phyloP scores from a whole-genome alignment of 371 early-diverging fungal species.

The Lichtheimia ramosa region DNA sequence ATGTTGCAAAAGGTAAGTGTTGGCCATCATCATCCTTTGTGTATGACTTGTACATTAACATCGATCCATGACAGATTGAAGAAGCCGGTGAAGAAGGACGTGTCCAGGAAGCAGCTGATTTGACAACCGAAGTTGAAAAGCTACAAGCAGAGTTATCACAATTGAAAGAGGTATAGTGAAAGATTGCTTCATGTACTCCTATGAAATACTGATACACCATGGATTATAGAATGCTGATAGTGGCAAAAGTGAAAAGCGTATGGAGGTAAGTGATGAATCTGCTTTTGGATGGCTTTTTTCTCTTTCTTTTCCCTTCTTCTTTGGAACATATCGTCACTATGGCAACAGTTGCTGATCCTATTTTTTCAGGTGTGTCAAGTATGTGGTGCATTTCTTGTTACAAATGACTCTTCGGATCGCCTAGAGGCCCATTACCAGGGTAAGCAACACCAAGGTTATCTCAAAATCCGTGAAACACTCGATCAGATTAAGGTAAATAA shows the following conservation, averaged over 20 bases:
- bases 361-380: constrained; percentile 85
- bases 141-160: constrained; percentile 64
- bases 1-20: constrained; percentile 57
- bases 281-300: not conserved
- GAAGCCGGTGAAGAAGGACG: constrained; percentile 80
- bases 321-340: too few species aligned
- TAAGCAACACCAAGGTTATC: constrained; percentile 88
- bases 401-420: constrained; percentile 79
- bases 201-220: too few species aligned
- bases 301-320: too few species aligned
- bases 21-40: not conserved
- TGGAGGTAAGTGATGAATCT: constrained; percentile 11
- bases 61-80: constrained; percentile 43
- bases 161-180: constrained; percentile 54
- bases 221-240: constrained; percentile 12
- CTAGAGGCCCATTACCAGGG: constrained; percentile 87
- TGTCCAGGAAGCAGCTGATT: constrained; percentile 72
- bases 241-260: constrained; percentile 16
- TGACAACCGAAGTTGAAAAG: constrained; percentile 66
- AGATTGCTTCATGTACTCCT: not conserved
- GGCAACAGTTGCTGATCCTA: not conserved
- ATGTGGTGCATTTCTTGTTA: constrained; percentile 88
- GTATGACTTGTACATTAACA: not conserved
- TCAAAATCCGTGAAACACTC: constrained; percentile 78
- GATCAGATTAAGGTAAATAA: constrained; percentile 65